Evolutionary conservation across 106 monocot species (phyloP), one percentile per base, ranked within the genome.

Genomic region (Dendrobium catenatum): DNA sequence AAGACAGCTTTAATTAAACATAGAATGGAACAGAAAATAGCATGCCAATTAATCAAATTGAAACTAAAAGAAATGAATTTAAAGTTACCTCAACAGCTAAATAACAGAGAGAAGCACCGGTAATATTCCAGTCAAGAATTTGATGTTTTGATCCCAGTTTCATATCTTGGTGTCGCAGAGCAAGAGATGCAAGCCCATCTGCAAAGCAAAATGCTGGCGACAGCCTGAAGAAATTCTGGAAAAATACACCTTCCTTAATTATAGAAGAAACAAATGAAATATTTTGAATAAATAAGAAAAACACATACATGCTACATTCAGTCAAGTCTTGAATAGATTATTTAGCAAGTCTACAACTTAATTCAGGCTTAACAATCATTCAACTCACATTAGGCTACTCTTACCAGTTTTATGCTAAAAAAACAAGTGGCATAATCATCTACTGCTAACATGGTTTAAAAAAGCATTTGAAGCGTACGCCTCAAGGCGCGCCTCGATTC

Each of bases 171-270:
- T 82, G 86, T 64, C 95, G 88, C 74, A 95, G 90, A 78, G 95
- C 95, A 85, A 95, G 95, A 40, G 95, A 95, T 56, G 93, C 89
- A 80, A 95, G 95, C 15, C 93, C 93, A 84, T 95, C 95, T 72
- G 95, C 89, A 83, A 95, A 93, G 87, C 95, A 95, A 88, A 91
- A 95, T 74, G 91, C 86, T 58, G 95, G 95, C 18, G 89, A 91
- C 42, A 95, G 54, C 76, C 95, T 86, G 77, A 91, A 95, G 58
- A 95, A 88, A 80, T 88, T 88, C 95, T 95, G 93, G 18, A 46
- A 72, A 80, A 85, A 47, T n/a, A 33, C n/a, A 31, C 20, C 46
- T 44, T 64, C 44, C 29, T 42, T 64, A 18, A 43, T 11, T 11
- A 59, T 41, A 6, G 46, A 37, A 80, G 33, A 51, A 31, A 16